Conservation (phyloP, 352 stramenopile genomes). For the Pilasporangium apinafurcum region DNA sequence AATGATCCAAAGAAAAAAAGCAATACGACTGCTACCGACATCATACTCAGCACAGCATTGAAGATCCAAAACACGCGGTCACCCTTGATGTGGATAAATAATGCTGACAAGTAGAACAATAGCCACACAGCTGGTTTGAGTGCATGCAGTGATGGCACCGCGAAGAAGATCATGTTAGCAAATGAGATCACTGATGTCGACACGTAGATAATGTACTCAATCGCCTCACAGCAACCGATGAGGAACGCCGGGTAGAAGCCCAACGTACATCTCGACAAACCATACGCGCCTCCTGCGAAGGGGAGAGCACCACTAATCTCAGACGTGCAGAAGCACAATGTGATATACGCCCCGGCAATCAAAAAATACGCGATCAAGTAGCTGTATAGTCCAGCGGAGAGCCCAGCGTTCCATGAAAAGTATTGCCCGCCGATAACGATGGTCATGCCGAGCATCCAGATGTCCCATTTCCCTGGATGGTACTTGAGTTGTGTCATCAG, state of each 20-base stretch:
- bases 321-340: constrained; percentile 19
- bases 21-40: constrained; percentile 7
- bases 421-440: constrained; percentile 38
- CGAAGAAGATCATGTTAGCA: constrained; percentile 9
- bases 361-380: constrained; percentile 18
- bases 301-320: constrained; percentile 21
- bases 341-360: constrained; percentile 20
- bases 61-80: constrained; percentile 18
- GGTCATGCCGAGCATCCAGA: constrained; percentile 24
- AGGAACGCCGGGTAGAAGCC: constrained; percentile 14
- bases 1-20: constrained; percentile 12
- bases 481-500: constrained; percentile 11
- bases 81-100: constrained; percentile 9
- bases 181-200: constrained; percentile 12
- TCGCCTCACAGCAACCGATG: constrained; percentile 24
- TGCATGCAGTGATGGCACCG: background rate
- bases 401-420: constrained; percentile 30
- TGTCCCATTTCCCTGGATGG: constrained; percentile 10
- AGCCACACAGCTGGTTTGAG: constrained; percentile 4
- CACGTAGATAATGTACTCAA: constrained; percentile 43
- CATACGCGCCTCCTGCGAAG: constrained; percentile 16
- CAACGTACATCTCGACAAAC: constrained; percentile 5
- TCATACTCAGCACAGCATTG: constrained; percentile 3
- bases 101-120: constrained; percentile 9
- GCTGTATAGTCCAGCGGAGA: constrained; percentile 20